These are phyloP conservation scores for Penicillium roqueforti DNA, from an alignment of 495 filamentous ascomycete species.

Conservation along the genomic window DNA sequence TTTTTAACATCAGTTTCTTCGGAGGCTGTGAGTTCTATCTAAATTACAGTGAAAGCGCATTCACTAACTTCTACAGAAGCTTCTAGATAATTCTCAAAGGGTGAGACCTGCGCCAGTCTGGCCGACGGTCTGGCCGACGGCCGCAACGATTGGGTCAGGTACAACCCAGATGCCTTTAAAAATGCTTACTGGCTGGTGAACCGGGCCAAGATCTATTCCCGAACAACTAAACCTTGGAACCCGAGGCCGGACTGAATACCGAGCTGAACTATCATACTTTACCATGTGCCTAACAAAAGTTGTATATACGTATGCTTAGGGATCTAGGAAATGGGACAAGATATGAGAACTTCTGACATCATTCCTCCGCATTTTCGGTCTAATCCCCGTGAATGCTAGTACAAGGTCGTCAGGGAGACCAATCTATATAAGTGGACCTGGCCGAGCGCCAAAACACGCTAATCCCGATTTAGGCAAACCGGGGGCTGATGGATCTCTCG, in stretches of 20 bases:
- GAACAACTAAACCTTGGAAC: neutral
- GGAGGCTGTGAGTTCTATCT: neutral
- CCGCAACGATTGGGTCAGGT: neutral
- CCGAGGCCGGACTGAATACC: neutral
- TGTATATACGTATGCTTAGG: neutral
- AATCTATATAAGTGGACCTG: no score
- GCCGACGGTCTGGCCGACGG: no score
- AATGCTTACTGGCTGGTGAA: constrained; percentile 1
- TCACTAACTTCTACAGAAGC: neutral
- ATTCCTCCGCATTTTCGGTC: neutral
- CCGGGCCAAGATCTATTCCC: neutral
- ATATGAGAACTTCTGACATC: neutral
- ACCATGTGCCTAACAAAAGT: neutral
- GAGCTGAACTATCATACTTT: neutral
- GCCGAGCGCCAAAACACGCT: no score
- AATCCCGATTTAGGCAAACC: no score
- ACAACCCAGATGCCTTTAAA: neutral
- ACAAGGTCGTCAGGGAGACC: no score
- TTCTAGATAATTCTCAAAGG: neutral
- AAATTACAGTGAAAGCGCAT: neutral
- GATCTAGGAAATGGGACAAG: neutral
- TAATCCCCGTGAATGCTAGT: no score
- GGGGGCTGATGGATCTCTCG: neutral
- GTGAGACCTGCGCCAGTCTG: neutral
- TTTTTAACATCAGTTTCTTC: neutral